Base-by-base conservation (phyloP, 768 basidiomycete species). In the Macrolepiota dolichaula region DNA sequence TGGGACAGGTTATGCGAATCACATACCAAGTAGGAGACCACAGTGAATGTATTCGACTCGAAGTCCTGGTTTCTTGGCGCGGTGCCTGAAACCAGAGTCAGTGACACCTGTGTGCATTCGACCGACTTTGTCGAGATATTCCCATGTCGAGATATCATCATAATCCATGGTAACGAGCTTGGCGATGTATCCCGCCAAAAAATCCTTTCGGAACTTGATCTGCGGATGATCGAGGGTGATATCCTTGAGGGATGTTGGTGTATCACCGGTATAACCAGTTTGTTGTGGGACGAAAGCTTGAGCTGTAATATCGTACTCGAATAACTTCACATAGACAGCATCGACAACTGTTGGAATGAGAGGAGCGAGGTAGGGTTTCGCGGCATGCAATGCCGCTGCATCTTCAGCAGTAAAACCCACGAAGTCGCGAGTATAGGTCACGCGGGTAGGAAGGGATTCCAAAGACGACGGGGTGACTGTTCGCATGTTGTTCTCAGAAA, bases 81-180 rank as follows among this genome's bases (percentile, higher is more conserved):
- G 35, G 52, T 42, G 40, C 44, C 25, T 25, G 35, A 32, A 40
- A 7, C 25, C 40, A 12, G 32, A 62, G 10, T 52, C 37, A 35
- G 55, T 54, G 37, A 46, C 44, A 12, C 80, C 81, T 0, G 80
- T 81, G 64, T 81, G 81, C 80, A 81, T 81, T 46, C 78, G 65
- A 1, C 78, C 80, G 37, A 82, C 81, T 63, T 79, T 81, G 64
- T 78, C 72, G 27, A 79, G 67, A 60, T 81, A 81, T 42, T 78
- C 76, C 79, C 79, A 81, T 9, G 74, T 76, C 56, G 73, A 72
- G 2, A 69, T 68, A 25, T 74, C 72, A 0, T 74, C 68, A 62
- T 81, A 82, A 65, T 82, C 78, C 65, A 81, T 70, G 6, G 79
- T 76, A 22, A 81, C 71, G n/a, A 77, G 56, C 61, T 76, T 74